Evolutionary conservation across 2,329 filamentous ascomycete genomes (phyloP), one percentile per base, ranked within the genome.

Genomic region (Akanthomyces dipterigenus): DNA sequence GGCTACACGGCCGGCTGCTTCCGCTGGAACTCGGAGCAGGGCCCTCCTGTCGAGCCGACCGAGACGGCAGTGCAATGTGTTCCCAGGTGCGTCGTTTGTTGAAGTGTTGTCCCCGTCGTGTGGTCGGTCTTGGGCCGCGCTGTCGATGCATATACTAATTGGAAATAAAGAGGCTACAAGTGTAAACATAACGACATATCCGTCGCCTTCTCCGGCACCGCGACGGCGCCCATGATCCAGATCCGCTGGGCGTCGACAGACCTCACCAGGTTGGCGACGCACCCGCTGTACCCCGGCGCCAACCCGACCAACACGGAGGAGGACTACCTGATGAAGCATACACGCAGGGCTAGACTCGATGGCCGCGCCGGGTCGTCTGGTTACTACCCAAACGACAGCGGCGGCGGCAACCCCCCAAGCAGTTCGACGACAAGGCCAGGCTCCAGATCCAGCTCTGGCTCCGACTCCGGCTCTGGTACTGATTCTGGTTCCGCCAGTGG

Each of bases 51-150:
- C 28, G 60, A 62, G 36, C 16, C 60, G 53, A 57, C 60, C 8
- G 60, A 62, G 50, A 63, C 61, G 28, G 61, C 61, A 8, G 51
- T 51, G 18, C 55, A 60, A 63, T 63, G 61, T 20, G 61, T 63
- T 14, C 61, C 61, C 22, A 63, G 56, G 55, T 55, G 36, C 22
- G 22, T 50, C 40, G 3, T 36, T 50, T 16, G n/a, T n/a, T n/a
- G n/a, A n/a, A n/a, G n/a, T n/a, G n/a, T n/a, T n/a, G n/a, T n/a
- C n/a, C n/a, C n/a, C n/a, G n/a, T n/a, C n/a, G n/a, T n/a, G n/a
- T n/a, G n/a, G n/a, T n/a, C n/a, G n/a, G n/a, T n/a, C n/a, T n/a
- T n/a, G n/a, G n/a, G n/a, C n/a, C n/a, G n/a, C n/a, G 31, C 7
- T 7, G 31, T 34, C 31, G 2, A 34, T 5, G 31, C 9, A 31